Base-by-base conservation (phyloP, 768 basidiomycete genomes). In the Suillus americanus region DNA sequence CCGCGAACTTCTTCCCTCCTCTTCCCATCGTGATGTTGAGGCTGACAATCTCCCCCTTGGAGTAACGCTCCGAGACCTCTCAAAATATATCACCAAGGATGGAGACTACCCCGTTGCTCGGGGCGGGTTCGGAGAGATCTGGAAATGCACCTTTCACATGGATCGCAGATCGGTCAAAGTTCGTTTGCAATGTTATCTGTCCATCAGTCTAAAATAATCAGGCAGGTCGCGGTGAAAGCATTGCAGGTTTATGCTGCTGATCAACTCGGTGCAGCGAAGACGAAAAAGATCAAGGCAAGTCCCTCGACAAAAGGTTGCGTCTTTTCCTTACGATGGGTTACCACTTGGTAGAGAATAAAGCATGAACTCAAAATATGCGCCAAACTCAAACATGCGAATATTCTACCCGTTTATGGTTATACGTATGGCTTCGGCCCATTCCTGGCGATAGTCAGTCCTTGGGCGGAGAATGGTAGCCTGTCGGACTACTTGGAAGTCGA, bases 391-490 rank as follows among this genome's bases (percentile, higher is more conserved):
- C 78, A 78, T 38, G 62, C 67, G 5, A 67, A 71, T 55, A 64
- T 78, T 9, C 37, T 77, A 6, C 75, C 71, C 20, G 66, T 78
- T 10, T 73, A 68, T 64, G 77, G 76, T 3, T 66, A 72, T 56
- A 72, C 64, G 5, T 64, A 65, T 16, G 75, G 70, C 51, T 78
- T 79, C 43, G 75, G 78, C 20, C 65, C 63, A 45, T 69, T 75
- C 30, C 64, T 68, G 5, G 74, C 77, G 6, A 70, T 79, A 70
- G 74, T 79, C 38, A 77, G 72, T 56, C 77, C 75, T 5, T 78
- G 77, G 77, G 30, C 74, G 20, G 74, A 72, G 55, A 72, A 72
- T 18, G 78, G 77, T 20, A 68, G 67, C 3, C 55, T 78, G 8
- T 69, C 64, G 2, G 62, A 43, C 37, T 72, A 74, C 61, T 65